Evolutionary conservation across 768 basidiomycete species (phyloP).

Genomic region (Tephrocybe sp.): DNA sequence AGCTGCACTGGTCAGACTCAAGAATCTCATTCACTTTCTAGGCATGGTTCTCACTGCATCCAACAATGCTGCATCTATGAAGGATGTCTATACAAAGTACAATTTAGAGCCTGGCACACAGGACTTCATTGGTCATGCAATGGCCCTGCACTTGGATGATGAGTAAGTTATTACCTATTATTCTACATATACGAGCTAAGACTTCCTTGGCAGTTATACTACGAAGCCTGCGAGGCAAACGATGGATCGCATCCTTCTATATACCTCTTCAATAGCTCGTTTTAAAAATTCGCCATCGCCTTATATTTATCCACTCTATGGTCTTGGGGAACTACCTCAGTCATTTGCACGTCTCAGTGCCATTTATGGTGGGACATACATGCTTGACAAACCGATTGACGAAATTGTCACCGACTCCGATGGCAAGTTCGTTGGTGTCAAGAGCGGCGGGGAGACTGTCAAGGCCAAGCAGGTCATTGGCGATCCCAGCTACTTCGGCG

Average conservation of each 20-base stretch:
- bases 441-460: conserved; percentile 85
- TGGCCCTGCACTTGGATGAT: conserved; percentile 98
- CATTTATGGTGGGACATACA: conserved; percentile 99
- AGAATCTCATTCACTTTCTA: conserved; percentile 24
- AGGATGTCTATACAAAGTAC: conserved; percentile 93
- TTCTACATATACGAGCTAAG: conserved; percentile 1
- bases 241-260: conserved; percentile 94
- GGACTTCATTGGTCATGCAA: conserved; percentile 98
- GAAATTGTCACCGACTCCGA: conserved; percentile 82
- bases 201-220: conserved; percentile 66
- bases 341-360: conserved; percentile 97
- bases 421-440: conserved; percentile 93
- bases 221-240: conserved; percentile 86
- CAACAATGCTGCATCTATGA: conserved; percentile 73
- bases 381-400: conserved; percentile 95
- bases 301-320: conserved; percentile 98
- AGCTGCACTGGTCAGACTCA: not conserved
- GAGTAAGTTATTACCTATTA: conserved; percentile 56
- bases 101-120: conserved; percentile 96
- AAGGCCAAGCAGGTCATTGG: conserved; percentile 98
- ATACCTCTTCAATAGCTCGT: conserved; percentile 97
- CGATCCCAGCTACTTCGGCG: conserved; percentile 95
- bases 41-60: conserved; percentile 62
- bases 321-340: conserved; percentile 97
- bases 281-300: conserved; percentile 99